Conservation (phyloP, 805 yeast genomes). For the Wickerhamiella brachini region DNA sequence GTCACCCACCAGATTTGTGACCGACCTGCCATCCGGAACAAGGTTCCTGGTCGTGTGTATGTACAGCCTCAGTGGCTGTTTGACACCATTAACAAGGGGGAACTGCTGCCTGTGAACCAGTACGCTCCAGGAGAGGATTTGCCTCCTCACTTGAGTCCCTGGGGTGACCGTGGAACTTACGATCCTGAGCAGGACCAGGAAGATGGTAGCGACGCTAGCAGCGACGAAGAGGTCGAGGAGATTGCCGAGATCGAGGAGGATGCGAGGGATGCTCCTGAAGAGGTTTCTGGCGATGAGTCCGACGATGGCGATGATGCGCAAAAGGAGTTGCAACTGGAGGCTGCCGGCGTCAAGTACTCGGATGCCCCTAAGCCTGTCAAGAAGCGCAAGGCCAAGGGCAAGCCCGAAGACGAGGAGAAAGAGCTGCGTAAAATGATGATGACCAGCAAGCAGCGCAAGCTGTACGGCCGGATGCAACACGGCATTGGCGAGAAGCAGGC, state of each 20-base stretch:
- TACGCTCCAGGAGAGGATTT: constrained; percentile 91
- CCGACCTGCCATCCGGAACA: constrained; percentile 66
- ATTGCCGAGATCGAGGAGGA: constrained; percentile 41
- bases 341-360: constrained; percentile 69
- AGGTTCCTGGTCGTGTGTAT: constrained; percentile 84
- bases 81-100: constrained; percentile 71
- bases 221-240: constrained; percentile 37
- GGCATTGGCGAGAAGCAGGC: constrained; percentile 73
- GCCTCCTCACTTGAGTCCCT: constrained; percentile 96
- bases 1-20: constrained; percentile 92
- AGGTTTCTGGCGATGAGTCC: constrained; percentile 20
- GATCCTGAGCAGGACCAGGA: constrained; percentile 53
- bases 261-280: constrained; percentile 22
- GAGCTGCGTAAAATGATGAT: constrained; percentile 93
- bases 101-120: constrained; percentile 58
- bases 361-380: constrained; percentile 31
- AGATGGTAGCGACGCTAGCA: constrained; percentile 38
- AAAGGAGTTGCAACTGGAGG: constrained; percentile 82
- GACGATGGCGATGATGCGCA: constrained; percentile 41
- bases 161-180: constrained; percentile 93
- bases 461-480: constrained; percentile 90
- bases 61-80: constrained; percentile 97
- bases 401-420: constrained; percentile 61
- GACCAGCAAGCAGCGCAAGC: constrained; percentile 89
- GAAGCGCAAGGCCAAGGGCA: constrained; percentile 24